Percentiles rank a stretch among this genome's conserved stretches.
These are phyloP conservation scores for Dactylellina haptotyla DNA, from an alignment of 2,329 filamentous ascomycete species.

Conservation along the genomic window DNA sequence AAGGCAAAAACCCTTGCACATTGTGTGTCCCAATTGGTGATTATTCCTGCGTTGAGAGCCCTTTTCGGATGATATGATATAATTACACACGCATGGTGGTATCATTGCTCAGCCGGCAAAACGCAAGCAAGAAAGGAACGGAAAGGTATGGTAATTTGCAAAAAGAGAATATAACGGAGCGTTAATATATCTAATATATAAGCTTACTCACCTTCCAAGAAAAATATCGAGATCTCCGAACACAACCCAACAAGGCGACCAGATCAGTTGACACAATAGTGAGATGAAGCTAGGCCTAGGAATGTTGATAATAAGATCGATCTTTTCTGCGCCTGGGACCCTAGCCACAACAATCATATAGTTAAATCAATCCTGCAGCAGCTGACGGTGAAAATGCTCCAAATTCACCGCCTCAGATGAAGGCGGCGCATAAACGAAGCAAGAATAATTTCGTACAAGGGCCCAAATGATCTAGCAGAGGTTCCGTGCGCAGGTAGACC, in stretches of 20 bases:
- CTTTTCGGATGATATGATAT: constrained; percentile 27
- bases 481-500: constrained; percentile 47
- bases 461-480: constrained; percentile 4
- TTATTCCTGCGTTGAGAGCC: constrained; percentile 20
- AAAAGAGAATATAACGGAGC: neutral
- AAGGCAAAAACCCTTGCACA: neutral
- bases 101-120: constrained; percentile 5
- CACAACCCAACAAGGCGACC: neutral
- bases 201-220: neutral
- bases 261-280: neutral
- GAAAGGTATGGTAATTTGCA: neutral
- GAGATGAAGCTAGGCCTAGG: constrained; percentile 4
- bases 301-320: neutral
- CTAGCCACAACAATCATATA: constrained; percentile 31
- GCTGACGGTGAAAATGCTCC: neutral
- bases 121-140: neutral
- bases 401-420: constrained; percentile 1
- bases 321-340: constrained; percentile 12
- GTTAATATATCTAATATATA: too few species aligned
- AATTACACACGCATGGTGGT: constrained; percentile 27
- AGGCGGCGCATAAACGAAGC: constrained; percentile 1
- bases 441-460: constrained; percentile 26
- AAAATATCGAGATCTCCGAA: constrained; percentile 14
- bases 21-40: constrained; percentile 23
- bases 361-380: constrained; percentile 37